phyloP scores from a whole-genome alignment of 371 early-diverging fungal genomes.

The Circinella umbellata region DNA sequence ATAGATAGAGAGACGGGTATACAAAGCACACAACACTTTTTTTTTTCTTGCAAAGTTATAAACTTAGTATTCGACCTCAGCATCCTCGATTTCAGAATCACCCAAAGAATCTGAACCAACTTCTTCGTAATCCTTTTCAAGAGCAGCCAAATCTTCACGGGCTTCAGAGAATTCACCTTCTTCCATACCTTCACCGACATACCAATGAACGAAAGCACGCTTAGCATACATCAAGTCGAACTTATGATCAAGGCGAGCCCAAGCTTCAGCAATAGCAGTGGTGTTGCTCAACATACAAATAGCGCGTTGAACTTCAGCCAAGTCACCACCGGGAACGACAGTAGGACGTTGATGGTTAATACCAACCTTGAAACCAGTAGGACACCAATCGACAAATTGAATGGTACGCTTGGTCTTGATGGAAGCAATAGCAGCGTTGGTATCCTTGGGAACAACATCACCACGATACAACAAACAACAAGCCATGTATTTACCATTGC shows the following conservation, averaged over 20 bases:
- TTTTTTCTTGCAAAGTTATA: neutral
- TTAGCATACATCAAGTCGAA: slow-evolving; percentile 98
- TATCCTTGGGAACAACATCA: slow-evolving; percentile 88
- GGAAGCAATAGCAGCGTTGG: slow-evolving; percentile 86
- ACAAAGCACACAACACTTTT: neutral
- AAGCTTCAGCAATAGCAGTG: slow-evolving; percentile 96
- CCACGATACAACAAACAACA: slow-evolving; percentile 95
- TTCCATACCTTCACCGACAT: slow-evolving; percentile 98
- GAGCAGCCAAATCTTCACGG: slow-evolving; percentile 95
- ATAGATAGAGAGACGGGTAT: neutral
- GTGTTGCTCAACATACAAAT: slow-evolving; percentile 97
- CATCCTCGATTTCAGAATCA: slow-evolving; percentile 71
- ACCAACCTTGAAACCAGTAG: slow-evolving; percentile 98
- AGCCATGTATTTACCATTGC: slow-evolving; percentile 96
- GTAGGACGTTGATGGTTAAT: slow-evolving; percentile 93
- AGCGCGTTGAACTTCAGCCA: slow-evolving; percentile 92
- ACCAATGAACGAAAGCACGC: slow-evolving; percentile 99
- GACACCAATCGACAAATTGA: slow-evolving; percentile 99
- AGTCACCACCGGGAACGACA: slow-evolving; percentile 88
- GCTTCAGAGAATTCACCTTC: slow-evolving; percentile 94
- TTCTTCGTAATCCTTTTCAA: slow-evolving; percentile 99
- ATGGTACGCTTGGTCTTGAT: slow-evolving; percentile 91
- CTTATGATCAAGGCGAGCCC: slow-evolving; percentile 95
- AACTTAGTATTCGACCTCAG: slow-evolving; percentile 25
- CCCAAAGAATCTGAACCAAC: slow-evolving; percentile 90